A percentile compares a stretch with the other conserved stretches of the same genome.
Evolutionary conservation across 768 basidiomycete species (phyloP).

Genomic region (Panaeolus papilionaceus): DNA sequence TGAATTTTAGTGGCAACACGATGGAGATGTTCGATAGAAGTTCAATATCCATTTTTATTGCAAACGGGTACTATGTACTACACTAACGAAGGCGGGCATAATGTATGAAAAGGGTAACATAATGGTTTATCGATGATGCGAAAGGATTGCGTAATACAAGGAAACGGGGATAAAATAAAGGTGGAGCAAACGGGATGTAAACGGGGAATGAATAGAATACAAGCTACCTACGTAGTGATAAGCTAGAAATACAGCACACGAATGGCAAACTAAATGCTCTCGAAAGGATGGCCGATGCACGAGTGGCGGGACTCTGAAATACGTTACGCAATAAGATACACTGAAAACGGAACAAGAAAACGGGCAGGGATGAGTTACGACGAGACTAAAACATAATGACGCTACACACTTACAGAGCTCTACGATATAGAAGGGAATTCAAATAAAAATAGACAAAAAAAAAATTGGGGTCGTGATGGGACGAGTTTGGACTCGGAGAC

Average conservation of each 20-base stretch:
- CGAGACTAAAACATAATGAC: background rate
- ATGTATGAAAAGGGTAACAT: background rate
- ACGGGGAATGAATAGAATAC: background rate
- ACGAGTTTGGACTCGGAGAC: background rate
- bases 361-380: background rate
- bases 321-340: constrained; percentile 13
- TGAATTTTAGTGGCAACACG: background rate
- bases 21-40: background rate
- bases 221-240: constrained; percentile 8
- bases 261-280: background rate
- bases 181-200: background rate
- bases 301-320: background rate
- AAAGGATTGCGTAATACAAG: background rate
- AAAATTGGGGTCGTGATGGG: background rate
- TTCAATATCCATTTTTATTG: background rate
- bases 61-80: background rate
- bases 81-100: background rate
- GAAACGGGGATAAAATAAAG: background rate
- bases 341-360: background rate
- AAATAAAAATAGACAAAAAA: constrained; percentile 2
- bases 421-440: background rate
- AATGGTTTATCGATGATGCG: background rate
- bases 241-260: constrained; percentile 1
- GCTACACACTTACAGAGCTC: constrained; percentile 8
- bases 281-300: background rate